phyloP scores from a whole-genome alignment of 2,329 filamentous ascomycete species.

The Fusarium brevicatenulatum region DNA sequence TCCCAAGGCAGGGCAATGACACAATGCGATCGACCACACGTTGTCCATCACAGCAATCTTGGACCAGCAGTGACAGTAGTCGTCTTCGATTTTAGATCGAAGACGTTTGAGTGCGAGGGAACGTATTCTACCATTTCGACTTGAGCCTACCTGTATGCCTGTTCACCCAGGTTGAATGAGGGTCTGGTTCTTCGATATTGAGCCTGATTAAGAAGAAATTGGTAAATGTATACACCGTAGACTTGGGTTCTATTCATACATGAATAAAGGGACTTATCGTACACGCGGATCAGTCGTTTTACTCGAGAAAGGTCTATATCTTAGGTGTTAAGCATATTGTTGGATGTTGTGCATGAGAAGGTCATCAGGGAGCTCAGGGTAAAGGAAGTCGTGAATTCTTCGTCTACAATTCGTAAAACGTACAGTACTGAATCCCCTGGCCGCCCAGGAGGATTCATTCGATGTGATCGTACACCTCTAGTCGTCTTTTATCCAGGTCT shows the following conservation, averaged over 20 bases:
- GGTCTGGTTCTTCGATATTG: not conserved
- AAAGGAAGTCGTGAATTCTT: not conserved
- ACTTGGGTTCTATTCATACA: not conserved
- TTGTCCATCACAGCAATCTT: not conserved
- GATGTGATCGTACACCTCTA: slow-evolving; percentile 2
- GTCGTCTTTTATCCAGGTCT: not conserved
- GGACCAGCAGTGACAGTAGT: not conserved
- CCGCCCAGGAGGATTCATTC: not conserved
- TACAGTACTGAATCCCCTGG: not conserved
- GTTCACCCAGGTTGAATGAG: not conserved
- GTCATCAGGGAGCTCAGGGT: not conserved
- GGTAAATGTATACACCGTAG: not conserved
- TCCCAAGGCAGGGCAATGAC: not conserved
- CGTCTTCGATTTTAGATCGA: not conserved
- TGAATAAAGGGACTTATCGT: not conserved
- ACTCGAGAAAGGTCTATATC: not conserved
- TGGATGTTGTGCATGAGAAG: not conserved
- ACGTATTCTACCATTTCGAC: not conserved
- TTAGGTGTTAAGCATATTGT: not conserved
- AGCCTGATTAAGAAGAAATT: not conserved
- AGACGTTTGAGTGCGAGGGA: not conserved
- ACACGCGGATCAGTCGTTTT: not conserved
- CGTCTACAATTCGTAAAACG: slow-evolving; percentile 5
- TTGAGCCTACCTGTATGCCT: not conserved
- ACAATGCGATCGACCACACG: not conserved